Evolutionary conservation across 352 stramenopile species (phyloP).

Genomic region (Globisporangium abappressorium): DNA sequence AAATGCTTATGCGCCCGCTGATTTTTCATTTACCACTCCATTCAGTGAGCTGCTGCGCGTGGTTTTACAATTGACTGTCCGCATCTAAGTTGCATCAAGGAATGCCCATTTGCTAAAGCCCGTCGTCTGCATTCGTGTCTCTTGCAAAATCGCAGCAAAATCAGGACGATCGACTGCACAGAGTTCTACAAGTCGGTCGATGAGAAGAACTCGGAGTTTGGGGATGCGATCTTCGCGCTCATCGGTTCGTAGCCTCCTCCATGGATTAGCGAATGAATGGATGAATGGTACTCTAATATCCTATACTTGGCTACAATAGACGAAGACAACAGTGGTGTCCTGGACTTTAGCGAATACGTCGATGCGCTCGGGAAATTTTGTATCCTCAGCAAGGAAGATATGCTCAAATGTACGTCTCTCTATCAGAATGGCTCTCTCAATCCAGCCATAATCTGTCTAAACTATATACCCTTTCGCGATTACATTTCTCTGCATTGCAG

Average conservation of each 20-base stretch:
- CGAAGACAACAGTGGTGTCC: constrained; percentile 63
- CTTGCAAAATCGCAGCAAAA: constrained; percentile 33
- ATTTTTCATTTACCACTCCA: neutral
- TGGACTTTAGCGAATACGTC: constrained; percentile 78
- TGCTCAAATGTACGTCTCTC: constrained; percentile 57
- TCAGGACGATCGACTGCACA: constrained; percentile 58
- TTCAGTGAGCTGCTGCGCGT: neutral
- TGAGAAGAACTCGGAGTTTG: constrained; percentile 67
- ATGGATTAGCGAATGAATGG: neutral
- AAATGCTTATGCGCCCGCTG: neutral
- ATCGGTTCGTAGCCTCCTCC: constrained; percentile 34
- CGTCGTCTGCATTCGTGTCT: neutral
- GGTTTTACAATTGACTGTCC: too few species aligned
- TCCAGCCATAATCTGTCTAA: too few species aligned
- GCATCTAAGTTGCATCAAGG: too few species aligned
- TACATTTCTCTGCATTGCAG: constrained; percentile 17
- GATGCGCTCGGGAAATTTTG: constrained; percentile 77
- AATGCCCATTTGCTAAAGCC: neutral
- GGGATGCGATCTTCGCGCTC: constrained; percentile 68
- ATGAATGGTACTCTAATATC: neutral
- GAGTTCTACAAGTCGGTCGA: constrained; percentile 73
- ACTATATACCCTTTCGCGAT: too few species aligned
- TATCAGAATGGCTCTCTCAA: neutral
- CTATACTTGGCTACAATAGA: constrained; percentile 20
- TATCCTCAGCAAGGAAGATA: constrained; percentile 67